phyloP scores from a whole-genome alignment of 2,329 filamentous ascomycete genomes.

The Hypoxylon sp. region DNA sequence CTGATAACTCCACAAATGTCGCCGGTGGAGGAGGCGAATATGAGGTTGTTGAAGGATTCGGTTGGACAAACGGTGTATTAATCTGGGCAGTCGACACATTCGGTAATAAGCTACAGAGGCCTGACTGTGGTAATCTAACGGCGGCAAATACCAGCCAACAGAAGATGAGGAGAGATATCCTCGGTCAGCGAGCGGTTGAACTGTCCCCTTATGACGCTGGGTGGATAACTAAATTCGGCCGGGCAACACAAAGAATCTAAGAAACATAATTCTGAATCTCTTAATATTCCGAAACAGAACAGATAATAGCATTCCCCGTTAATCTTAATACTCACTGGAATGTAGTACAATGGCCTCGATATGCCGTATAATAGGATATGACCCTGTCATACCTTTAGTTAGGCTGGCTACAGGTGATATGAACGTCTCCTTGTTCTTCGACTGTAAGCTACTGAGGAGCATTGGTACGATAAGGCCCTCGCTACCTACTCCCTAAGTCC shows the following conservation, averaged over 20 bases:
- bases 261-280: background rate
- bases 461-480: background rate
- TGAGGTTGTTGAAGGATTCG: constrained; percentile 77
- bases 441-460: background rate
- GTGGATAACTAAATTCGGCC: constrained; percentile 64
- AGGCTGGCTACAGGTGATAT: background rate
- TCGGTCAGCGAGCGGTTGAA: constrained; percentile 59
- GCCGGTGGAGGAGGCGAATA: constrained; percentile 77
- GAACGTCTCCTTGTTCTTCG: background rate
- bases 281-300: background rate
- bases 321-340: background rate
- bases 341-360: background rate
- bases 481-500: background rate
- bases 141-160: constrained; percentile 54
- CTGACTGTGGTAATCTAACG: constrained; percentile 67
- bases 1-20: constrained; percentile 69
- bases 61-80: constrained; percentile 77
- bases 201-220: constrained; percentile 60
- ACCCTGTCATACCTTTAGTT: background rate
- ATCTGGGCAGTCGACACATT: constrained; percentile 76
- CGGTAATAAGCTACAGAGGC: constrained; percentile 65
- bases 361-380: background rate
- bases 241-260: constrained; percentile 7
- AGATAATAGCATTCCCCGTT: background rate
- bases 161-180: constrained; percentile 50